Conservation (phyloP, 2,329 filamentous ascomycete genomes). For the Zymoseptoria tritici region DNA sequence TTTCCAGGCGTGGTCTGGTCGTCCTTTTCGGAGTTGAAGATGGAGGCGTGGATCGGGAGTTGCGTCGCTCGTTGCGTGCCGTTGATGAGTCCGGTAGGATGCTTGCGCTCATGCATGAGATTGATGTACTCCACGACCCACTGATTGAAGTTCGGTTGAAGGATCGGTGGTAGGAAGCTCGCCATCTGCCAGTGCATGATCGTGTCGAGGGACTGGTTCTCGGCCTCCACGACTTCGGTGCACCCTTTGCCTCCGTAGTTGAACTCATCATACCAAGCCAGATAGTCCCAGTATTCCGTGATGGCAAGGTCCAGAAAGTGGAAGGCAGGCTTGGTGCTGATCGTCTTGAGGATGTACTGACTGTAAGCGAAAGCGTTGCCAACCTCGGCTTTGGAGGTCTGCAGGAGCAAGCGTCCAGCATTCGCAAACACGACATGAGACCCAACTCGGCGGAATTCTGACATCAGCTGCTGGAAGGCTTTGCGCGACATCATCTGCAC, state of each 20-base stretch:
- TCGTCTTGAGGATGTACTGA: constrained; percentile 95
- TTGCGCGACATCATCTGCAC: constrained; percentile 98
- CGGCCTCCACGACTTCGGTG: constrained; percentile 65
- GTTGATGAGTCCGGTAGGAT: constrained; percentile 43
- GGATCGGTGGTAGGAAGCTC: constrained; percentile 71
- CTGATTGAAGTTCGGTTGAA: constrained; percentile 80
- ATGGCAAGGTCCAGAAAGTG: constrained; percentile 96
- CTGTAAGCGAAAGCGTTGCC: constrained; percentile 95
- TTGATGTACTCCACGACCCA: constrained; percentile 95
- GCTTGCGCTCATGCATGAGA: constrained; percentile 83
- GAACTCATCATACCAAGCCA: constrained; percentile 98
- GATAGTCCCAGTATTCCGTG: constrained; percentile 98
- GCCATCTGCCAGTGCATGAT: constrained; percentile 98
- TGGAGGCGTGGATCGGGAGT: constrained; percentile 49
- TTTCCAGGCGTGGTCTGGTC: constrained; percentile 51
- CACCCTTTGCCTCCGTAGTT: constrained; percentile 97
- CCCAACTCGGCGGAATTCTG: constrained; percentile 88
- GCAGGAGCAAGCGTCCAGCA: constrained; percentile 78
- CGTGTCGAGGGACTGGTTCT: constrained; percentile 75
- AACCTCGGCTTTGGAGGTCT: constrained; percentile 94
- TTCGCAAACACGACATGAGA: constrained; percentile 95
- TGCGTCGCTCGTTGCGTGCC: constrained; percentile 53
- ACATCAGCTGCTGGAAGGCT: constrained; percentile 93
- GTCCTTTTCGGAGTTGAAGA: constrained; percentile 50
- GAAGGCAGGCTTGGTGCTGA: constrained; percentile 90